Percentiles rank a stretch among this genome's conserved stretches.
These are phyloP conservation scores for Sarocladium brachiariae DNA, from an alignment of 2,329 filamentous ascomycete species.

Conservation along the genomic window DNA sequence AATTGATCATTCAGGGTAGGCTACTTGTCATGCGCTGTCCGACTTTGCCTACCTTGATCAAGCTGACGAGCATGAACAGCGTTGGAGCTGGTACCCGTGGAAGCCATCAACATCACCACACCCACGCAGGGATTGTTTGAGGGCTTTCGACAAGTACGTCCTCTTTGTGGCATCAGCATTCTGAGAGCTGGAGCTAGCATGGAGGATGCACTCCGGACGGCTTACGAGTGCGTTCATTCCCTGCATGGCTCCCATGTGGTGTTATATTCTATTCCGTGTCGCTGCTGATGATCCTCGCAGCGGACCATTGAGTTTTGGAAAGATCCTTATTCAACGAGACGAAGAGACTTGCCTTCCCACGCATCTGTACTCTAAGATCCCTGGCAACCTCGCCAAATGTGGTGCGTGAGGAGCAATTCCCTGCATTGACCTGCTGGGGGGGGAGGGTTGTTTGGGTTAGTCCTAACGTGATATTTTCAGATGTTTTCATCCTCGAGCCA, in stretches of 20 bases:
- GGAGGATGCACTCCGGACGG: slow-evolving; percentile 21
- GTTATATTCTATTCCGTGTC: too few relatives aligned
- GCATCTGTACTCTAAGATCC: slow-evolving; percentile 25
- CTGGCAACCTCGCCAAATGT: slow-evolving; percentile 15
- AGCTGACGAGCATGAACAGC: too few relatives aligned
- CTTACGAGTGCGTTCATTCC: slow-evolving; percentile 18
- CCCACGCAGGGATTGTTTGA: slow-evolving; percentile 4
- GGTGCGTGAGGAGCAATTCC: slow-evolving; percentile 12
- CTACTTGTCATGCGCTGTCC: too few relatives aligned
- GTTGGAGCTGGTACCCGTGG: not conserved
- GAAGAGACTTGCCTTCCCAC: slow-evolving; percentile 21
- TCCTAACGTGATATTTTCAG: slow-evolving; percentile 11
- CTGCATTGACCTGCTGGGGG: not conserved
- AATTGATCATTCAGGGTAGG: too few relatives aligned
- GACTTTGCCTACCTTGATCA: not conserved
- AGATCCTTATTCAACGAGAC: slow-evolving; percentile 26
- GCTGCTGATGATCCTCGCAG: slow-evolving; percentile 9
- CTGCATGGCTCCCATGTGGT: not conserved
- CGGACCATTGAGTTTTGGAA: slow-evolving; percentile 23
- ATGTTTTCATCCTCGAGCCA: slow-evolving; percentile 16
- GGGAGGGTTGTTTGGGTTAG: not conserved
- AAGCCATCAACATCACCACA: not conserved
- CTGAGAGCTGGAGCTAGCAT: slow-evolving; percentile 25
- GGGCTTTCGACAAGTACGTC: slow-evolving; percentile 9
- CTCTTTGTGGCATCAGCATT: slow-evolving; percentile 26